These are phyloP conservation scores for Apiotrichum veenhuisii DNA, from an alignment of 1,284 basidiomycete species.

Conservation along the genomic window DNA sequence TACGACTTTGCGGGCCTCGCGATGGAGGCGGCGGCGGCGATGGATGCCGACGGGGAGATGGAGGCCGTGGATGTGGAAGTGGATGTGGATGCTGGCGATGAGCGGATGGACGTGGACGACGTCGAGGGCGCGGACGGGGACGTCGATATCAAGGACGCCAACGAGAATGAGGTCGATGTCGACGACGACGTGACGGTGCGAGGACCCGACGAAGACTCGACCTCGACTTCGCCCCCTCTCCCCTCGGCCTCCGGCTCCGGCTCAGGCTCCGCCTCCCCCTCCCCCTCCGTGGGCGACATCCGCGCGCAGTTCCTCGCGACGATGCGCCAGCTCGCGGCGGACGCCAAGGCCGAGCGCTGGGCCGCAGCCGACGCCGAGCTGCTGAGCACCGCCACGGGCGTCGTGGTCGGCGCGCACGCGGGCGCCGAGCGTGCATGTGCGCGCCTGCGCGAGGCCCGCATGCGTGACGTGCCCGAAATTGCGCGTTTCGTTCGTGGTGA, in stretches of 20 bases:
- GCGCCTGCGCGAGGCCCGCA: background rate
- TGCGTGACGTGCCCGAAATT: background rate
- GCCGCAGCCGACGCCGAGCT: constrained; percentile 1
- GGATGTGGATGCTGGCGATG: background rate
- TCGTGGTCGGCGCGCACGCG: constrained; percentile 2
- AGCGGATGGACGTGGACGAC: background rate
- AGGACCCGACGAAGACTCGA: too few relatives aligned
- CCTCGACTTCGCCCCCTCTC: too few relatives aligned
- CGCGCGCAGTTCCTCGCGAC: background rate
- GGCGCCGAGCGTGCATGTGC: background rate
- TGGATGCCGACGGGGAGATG: background rate
- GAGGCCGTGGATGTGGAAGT: background rate
- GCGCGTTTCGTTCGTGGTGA: background rate
- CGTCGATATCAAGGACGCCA: background rate
- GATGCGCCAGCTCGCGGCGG: constrained; percentile 1
- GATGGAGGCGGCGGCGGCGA: background rate
- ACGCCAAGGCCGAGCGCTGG: constrained; percentile 6
- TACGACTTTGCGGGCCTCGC: constrained; percentile 8
- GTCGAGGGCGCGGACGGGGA: background rate
- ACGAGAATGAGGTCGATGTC: background rate
- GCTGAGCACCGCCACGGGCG: constrained; percentile 4
- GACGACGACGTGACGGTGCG: background rate
- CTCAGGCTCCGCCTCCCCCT: too few relatives aligned
- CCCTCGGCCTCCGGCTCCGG: too few relatives aligned
- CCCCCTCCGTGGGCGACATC: background rate